Conservation (phyloP, 2,329 filamentous ascomycete species). For the Penicillium polonicum region DNA sequence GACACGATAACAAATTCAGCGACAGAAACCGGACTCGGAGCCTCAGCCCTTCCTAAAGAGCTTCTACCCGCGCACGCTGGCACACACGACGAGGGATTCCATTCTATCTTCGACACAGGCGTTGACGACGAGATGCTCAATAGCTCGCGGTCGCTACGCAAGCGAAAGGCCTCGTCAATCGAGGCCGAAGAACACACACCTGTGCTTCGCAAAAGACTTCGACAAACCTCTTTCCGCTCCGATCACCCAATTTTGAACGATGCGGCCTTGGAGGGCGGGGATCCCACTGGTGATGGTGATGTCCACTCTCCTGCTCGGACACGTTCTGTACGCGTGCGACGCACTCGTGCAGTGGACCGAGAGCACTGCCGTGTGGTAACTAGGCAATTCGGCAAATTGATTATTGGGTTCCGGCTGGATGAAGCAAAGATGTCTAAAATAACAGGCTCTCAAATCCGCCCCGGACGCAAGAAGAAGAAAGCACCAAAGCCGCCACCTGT, state of each 20-base stretch:
- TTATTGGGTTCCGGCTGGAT: conserved; percentile 61
- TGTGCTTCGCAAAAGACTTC: conserved; percentile 51
- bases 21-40: conserved; percentile 54
- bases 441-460: conserved; percentile 58
- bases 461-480: conserved; percentile 53
- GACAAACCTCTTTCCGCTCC: conserved; percentile 32
- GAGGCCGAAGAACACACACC: conserved; percentile 52
- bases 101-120: conserved; percentile 73
- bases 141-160: conserved; percentile 73
- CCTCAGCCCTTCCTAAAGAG: conserved; percentile 68
- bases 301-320: conserved; percentile 36
- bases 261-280: conserved; percentile 20
- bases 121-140: conserved; percentile 72
- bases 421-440: conserved; percentile 61
- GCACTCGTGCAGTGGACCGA: conserved; percentile 49
- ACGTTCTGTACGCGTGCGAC: conserved; percentile 63
- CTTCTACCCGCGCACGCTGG: conserved; percentile 68
- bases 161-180: conserved; percentile 76
- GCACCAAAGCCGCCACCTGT: conserved; percentile 44
- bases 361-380: conserved; percentile 42
- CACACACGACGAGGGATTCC: conserved; percentile 64
- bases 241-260: conserved; percentile 26
- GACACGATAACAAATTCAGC: conserved; percentile 25
- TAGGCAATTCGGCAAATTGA: conserved; percentile 47
- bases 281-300: conserved; percentile 13